Evolutionary conservation across 352 stramenopile genomes (phyloP), one percentile per base, ranked within the genome.

Genomic region (Phytophthora aleatoria): DNA sequence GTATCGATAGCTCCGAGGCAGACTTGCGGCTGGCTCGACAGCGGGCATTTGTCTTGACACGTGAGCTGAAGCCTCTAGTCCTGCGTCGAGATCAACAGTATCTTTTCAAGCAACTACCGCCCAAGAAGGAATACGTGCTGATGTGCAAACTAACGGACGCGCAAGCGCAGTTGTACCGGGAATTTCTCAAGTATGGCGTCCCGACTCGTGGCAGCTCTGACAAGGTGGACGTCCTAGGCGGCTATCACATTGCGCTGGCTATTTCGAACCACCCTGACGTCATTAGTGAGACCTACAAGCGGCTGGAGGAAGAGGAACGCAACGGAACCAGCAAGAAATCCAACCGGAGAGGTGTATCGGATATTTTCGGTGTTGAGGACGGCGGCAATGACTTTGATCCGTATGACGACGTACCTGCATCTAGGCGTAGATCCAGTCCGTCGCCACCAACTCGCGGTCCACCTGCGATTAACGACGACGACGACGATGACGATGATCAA

Each of bases 261-360:
- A 96, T 97, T 49, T 90, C 90, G 2, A 97, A 97, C 43, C 90
- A 97, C 42, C 90, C 90, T 7, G 89, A 97, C 50, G 86, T 94
- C 33, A 72, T 96, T 3, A 69, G 71, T 36, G 79, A 94, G 47
- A 88, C 83, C 9, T 93, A 83, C 42, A 71, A 79, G 16, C 52
- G 73, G 26, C 67, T 95, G 6, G 79, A 95, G 59, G 74, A 87
- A 13, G 85, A 83, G 9, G 45, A 78, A 15, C 71, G 57, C 2
- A 87, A 73, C 12, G 76, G 64, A 33, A 74, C 68, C 16, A 71
- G 57, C 20, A 77, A 78, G 20, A 76, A 73, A 50, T 31, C 52
- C 44, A 79, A 74, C 15, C 62, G 54, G 1, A 36, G 56, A 24
- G 51, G 50, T 45, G 51, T 72, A 35, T 64, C 58, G 15, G 64